Conservation (phyloP, 2,329 filamentous ascomycete species). For the Fusarium citri region DNA sequence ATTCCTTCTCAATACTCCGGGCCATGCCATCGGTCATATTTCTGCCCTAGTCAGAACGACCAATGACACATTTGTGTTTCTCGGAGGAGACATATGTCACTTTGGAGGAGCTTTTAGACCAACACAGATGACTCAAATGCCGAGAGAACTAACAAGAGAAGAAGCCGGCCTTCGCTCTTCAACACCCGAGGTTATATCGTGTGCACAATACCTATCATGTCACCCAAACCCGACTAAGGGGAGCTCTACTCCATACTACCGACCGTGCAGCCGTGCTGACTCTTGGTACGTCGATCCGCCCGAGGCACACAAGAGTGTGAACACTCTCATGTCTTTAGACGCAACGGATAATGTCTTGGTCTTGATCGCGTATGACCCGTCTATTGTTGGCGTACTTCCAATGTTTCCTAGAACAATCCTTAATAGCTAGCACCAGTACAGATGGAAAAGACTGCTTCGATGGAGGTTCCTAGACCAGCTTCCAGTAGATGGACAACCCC, state of each 20-base stretch:
- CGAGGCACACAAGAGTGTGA: constrained; percentile 15
- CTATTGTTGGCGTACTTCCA: not conserved
- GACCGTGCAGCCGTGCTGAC: not conserved
- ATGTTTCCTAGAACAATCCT: not conserved
- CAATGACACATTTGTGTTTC: constrained; percentile 54
- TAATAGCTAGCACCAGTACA: not conserved
- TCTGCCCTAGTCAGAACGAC: constrained; percentile 53
- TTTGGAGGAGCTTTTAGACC: constrained; percentile 54
- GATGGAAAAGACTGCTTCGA: constrained; percentile 1
- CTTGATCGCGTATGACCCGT: constrained; percentile 34
- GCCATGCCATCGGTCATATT: constrained; percentile 39
- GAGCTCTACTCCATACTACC: not conserved
- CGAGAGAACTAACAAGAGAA: not conserved
- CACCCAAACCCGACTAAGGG: not conserved
- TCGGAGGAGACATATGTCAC: constrained; percentile 58
- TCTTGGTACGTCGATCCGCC: constrained; percentile 33
- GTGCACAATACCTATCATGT: constrained; percentile 5
- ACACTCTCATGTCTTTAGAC: constrained; percentile 18
- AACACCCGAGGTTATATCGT: not conserved
- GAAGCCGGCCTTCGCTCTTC: not conserved
- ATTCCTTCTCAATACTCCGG: constrained; percentile 40
- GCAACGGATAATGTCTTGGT: constrained; percentile 24
- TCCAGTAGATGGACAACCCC: not conserved
- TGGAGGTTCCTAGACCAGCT: constrained; percentile 14
- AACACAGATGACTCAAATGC: constrained; percentile 46